Evolutionary conservation across 176 grass and related monocot genomes (phyloP).

Genomic region (Pharus latifolius): DNA sequence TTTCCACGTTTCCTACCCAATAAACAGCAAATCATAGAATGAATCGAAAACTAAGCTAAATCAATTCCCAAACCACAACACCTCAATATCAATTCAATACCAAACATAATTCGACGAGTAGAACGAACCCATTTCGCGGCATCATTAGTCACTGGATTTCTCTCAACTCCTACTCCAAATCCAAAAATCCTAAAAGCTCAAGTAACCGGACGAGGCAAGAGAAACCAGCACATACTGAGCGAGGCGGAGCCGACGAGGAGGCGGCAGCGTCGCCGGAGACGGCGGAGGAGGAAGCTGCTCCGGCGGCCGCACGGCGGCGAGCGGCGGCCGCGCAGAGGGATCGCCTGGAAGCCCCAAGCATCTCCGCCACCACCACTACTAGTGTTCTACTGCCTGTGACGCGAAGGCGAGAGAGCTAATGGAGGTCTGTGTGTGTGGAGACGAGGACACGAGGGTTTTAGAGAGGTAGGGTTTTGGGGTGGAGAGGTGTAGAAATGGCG

Average conservation of each 20-base stretch:
- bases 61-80: neutral
- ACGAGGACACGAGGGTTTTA: slow-evolving; percentile 29
- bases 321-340: slow-evolving; percentile 40
- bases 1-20: neutral
- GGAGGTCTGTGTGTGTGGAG: neutral
- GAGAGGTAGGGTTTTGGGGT: slow-evolving; percentile 16
- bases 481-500: neutral
- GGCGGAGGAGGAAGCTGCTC: slow-evolving; percentile 6
- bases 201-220: neutral
- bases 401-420: neutral
- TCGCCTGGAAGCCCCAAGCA: slow-evolving; percentile 80
- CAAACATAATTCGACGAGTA: neutral
- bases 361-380: slow-evolving; percentile 8
- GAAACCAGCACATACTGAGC: neutral
- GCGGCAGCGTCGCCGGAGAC: neutral
- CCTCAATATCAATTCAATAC: neutral
- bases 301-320: slow-evolving; percentile 15
- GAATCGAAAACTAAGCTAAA: neutral
- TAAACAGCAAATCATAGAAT: neutral
- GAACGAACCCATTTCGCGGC: neutral
- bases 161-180: neutral
- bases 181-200: neutral
- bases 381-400: neutral
- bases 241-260: neutral
- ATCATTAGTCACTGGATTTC: neutral